Percentiles rank a stretch among this genome's conserved stretches.
Evolutionary conservation across 2,329 filamentous ascomycete genomes (phyloP).

Genomic region (Bipolaris oryzae): DNA sequence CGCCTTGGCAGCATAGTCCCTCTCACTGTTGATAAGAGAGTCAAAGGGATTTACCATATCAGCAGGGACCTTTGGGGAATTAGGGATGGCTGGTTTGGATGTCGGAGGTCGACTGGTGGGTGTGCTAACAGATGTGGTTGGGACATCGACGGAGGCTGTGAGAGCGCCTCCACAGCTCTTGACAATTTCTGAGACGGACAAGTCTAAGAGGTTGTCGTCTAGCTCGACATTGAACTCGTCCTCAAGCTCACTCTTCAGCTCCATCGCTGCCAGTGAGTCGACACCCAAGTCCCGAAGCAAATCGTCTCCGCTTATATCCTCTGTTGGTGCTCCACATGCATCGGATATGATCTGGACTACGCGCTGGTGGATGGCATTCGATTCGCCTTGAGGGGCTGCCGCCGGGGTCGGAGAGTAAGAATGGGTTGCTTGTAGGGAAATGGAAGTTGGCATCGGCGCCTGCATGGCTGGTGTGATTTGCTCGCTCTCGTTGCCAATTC

Average conservation of each 20-base stretch:
- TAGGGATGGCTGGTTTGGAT: not conserved
- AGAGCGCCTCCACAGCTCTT: not conserved
- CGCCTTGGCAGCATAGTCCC: not conserved
- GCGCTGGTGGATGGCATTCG: not conserved
- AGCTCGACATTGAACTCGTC: not conserved
- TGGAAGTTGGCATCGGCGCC: not conserved
- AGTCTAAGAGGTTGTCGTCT: not conserved
- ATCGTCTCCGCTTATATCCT: not conserved
- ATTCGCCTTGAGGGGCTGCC: not conserved
- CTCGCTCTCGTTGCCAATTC: not conserved
- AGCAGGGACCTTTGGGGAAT: not conserved
- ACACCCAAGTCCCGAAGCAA: constrained; percentile 2
- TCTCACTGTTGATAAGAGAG: not conserved
- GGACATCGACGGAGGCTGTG: not conserved
- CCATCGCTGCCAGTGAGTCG: constrained; percentile 6
- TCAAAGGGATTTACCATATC: constrained; percentile 1
- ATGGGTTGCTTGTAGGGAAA: not conserved
- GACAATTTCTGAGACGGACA: not conserved
- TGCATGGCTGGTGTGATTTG: not conserved
- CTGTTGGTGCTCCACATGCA: not conserved
- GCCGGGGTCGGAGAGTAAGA: not conserved
- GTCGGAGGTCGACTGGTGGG: not conserved
- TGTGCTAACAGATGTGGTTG: not conserved
- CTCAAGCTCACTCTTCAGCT: constrained; percentile 14
- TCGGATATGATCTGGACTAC: constrained; percentile 1